These are phyloP conservation scores for Zoysia pacifica DNA, from an alignment of 176 grass and related monocot genomes.

Conservation along the genomic window DNA sequence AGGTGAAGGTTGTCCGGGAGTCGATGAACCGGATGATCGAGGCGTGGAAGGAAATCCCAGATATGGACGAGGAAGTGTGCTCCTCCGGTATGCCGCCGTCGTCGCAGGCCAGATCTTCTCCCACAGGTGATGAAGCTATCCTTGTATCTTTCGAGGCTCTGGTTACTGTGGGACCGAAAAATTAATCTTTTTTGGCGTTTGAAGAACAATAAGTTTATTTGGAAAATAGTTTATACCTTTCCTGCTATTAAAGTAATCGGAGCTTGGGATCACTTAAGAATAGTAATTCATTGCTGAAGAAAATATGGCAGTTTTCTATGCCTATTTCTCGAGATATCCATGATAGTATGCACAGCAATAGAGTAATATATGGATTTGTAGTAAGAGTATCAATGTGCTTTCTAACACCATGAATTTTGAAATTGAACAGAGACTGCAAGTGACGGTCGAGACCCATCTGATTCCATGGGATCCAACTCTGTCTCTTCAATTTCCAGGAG, in stretches of 20 bases:
- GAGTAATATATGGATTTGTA: not conserved
- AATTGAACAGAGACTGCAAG: constrained; percentile 62
- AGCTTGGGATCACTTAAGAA: constrained; percentile 12
- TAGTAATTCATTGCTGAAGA: constrained; percentile 31
- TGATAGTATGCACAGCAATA: not conserved
- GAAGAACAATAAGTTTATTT: constrained; percentile 11
- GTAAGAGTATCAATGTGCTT: constrained; percentile 2
- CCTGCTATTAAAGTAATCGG: not conserved
- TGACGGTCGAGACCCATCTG: constrained; percentile 41
- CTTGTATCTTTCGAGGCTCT: constrained; percentile 18
- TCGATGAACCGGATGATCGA: constrained; percentile 93
- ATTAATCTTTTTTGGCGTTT: not conserved
- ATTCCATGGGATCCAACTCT: constrained; percentile 51
- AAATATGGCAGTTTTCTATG: not conserved
- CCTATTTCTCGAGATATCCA: not conserved
- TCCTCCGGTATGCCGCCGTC: constrained; percentile 27
- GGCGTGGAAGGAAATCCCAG: constrained; percentile 90
- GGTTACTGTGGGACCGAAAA: not conserved
- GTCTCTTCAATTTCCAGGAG: constrained; percentile 50
- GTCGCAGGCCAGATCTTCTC: constrained; percentile 53
- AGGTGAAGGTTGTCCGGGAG: constrained; percentile 95
- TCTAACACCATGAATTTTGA: constrained; percentile 39
- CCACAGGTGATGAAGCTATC: constrained; percentile 51
- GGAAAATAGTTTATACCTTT: no score
- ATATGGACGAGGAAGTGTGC: constrained; percentile 52